Conservation (phyloP, 2,329 filamentous ascomycete species). For the Talaromyces islandicus region DNA sequence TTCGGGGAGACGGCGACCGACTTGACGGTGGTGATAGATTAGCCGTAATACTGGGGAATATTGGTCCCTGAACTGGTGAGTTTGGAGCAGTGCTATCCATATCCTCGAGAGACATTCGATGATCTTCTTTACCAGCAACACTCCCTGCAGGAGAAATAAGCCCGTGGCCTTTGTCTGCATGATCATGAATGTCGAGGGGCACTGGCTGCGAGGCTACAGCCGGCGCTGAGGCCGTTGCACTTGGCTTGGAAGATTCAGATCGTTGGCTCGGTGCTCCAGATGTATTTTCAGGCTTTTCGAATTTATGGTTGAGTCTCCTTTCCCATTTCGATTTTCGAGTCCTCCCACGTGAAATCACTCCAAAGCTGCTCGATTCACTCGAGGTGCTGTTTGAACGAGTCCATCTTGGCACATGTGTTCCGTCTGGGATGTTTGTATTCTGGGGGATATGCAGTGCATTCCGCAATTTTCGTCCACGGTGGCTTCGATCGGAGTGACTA, state of each 20-base stretch:
- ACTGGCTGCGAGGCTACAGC: background rate
- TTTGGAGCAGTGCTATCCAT: slow-evolving; percentile 40
- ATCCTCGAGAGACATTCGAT: slow-evolving; percentile 31
- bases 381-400: slow-evolving; percentile 49
- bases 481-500: slow-evolving; percentile 49
- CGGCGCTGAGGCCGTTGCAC: background rate
- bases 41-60: slow-evolving; percentile 55
- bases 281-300: slow-evolving; percentile 8
- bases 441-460: slow-evolving; percentile 52
- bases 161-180: slow-evolving; percentile 37
- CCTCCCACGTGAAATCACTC: slow-evolving; percentile 13
- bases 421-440: slow-evolving; percentile 46
- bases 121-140: slow-evolving; percentile 23
- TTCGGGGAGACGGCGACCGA: slow-evolving; percentile 58
- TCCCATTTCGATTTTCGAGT: slow-evolving; percentile 10
- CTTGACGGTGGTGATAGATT: slow-evolving; percentile 60
- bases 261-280: slow-evolving; percentile 1
- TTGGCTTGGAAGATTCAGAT: slow-evolving; percentile 8
- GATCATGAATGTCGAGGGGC: slow-evolving; percentile 43
- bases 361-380: slow-evolving; percentile 50
- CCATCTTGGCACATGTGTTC: slow-evolving; percentile 48
- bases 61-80: slow-evolving; percentile 32
- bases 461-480: slow-evolving; percentile 57
- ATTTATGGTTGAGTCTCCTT: slow-evolving; percentile 4
- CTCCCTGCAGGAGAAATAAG: slow-evolving; percentile 48